These are phyloP conservation scores for Globisporangium iwayamae DNA, from an alignment of 352 stramenopile species.

Conservation along the genomic window DNA sequence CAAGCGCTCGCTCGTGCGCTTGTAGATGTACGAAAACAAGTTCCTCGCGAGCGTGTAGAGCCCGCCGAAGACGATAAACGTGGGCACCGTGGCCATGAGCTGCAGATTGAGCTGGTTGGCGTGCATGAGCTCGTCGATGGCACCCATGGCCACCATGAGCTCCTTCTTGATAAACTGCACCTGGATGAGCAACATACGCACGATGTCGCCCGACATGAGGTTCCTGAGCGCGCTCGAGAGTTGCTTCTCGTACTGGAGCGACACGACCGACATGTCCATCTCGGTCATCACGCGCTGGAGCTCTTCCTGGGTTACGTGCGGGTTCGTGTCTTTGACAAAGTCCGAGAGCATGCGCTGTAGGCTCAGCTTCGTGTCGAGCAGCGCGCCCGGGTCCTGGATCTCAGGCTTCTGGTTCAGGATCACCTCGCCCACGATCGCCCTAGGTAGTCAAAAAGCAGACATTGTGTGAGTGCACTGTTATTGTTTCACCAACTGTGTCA, in stretches of 20 bases:
- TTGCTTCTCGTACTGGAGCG: conserved; percentile 68
- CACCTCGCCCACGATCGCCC: conserved; percentile 72
- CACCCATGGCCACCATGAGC: conserved; percentile 84
- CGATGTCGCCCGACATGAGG: conserved; percentile 81
- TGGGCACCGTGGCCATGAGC: conserved; percentile 81
- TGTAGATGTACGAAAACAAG: conserved; percentile 69
- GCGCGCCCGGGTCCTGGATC: conserved; percentile 75
- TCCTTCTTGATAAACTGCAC: conserved; percentile 90
- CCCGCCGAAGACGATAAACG: conserved; percentile 73
- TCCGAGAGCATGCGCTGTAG: conserved; percentile 80
- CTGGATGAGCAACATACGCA: conserved; percentile 86
- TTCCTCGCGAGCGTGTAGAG: conserved; percentile 60
- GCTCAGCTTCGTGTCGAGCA: conserved; percentile 78
- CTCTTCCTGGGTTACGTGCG: conserved; percentile 31
- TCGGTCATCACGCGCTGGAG: conserved; percentile 50
- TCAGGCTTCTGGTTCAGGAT: conserved; percentile 82
- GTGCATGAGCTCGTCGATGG: conserved; percentile 86
- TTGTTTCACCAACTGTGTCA: neutral
- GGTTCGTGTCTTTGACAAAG: conserved; percentile 75
- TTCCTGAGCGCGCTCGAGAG: conserved; percentile 64
- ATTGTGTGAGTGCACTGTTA: neutral
- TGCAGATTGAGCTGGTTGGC: conserved; percentile 86
- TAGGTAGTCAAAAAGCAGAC: conserved; percentile 11
- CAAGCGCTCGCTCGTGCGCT: conserved; percentile 70
- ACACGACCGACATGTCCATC: conserved; percentile 79